Evolutionary conservation across 1,139 yeast genomes (phyloP).

Genomic region (Zygosaccharomyces sapae): DNA sequence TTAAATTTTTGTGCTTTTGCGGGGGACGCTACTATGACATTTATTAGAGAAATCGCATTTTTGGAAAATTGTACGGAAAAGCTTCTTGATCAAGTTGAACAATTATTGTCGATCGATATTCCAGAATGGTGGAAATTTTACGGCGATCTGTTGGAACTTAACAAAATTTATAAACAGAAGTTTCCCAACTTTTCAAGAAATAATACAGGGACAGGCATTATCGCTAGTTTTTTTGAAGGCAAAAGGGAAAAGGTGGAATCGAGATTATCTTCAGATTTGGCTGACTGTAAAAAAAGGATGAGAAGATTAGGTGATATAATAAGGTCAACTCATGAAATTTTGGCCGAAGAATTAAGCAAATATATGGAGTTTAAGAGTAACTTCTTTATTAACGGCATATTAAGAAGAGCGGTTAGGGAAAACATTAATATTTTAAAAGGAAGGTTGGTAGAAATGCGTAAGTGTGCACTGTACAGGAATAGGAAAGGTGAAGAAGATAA

Average conservation of each 20-base stretch:
- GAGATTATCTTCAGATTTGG: conserved; percentile 34
- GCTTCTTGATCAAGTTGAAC: conserved; percentile 41
- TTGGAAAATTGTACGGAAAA: conserved; percentile 35
- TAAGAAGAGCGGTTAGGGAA: conserved; percentile 30
- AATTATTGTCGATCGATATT: conserved; percentile 41
- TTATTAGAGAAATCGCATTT: conserved; percentile 22
- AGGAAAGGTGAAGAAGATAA: not conserved
- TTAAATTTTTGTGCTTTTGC: conserved; percentile 1
- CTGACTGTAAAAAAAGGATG: conserved; percentile 17
- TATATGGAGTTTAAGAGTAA: conserved; percentile 49
- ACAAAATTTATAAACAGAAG: conserved; percentile 33
- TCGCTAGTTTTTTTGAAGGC: conserved; percentile 39
- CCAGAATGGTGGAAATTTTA: conserved; percentile 50
- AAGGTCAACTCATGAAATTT: conserved; percentile 45
- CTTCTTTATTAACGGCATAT: conserved; percentile 37
- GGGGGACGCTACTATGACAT: conserved; percentile 13
- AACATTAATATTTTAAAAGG: conserved; percentile 35
- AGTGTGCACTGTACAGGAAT: too few species aligned
- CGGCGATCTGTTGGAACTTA: conserved; percentile 36
- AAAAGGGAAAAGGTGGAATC: conserved; percentile 38
- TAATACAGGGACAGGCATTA: conserved; percentile 20
- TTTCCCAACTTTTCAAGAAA: conserved; percentile 18
- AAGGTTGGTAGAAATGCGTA: conserved; percentile 35
- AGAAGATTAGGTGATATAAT: conserved; percentile 21
- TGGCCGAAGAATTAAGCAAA: conserved; percentile 61